These are phyloP conservation scores for Pseudonectria foliicola DNA, from an alignment of 2,329 filamentous ascomycete species.

Conservation along the genomic window DNA sequence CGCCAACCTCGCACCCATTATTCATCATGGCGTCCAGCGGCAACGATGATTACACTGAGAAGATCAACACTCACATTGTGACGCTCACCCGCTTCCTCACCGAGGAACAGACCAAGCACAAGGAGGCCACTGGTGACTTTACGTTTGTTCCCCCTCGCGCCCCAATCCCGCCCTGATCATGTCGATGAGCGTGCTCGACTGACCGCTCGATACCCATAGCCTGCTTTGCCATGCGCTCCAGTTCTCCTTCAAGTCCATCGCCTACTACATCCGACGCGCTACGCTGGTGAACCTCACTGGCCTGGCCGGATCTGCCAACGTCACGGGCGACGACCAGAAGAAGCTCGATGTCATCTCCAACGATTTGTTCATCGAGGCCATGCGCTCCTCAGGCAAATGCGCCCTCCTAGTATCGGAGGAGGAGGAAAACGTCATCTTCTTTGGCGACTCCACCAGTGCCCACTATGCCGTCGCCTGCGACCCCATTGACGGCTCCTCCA, in stretches of 20 bases:
- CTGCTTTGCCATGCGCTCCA: slow-evolving; percentile 95
- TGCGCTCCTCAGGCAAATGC: slow-evolving; percentile 87
- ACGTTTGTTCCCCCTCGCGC: slow-evolving; percentile 55
- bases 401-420: slow-evolving; percentile 95
- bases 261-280: slow-evolving; percentile 96
- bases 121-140: slow-evolving; percentile 95
- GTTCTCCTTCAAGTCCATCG: slow-evolving; percentile 99
- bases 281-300: slow-evolving; percentile 93
- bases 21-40: slow-evolving; percentile 31
- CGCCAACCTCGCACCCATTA: slow-evolving; percentile 11
- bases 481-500: slow-evolving; percentile 95
- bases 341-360: slow-evolving; percentile 99
- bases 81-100: slow-evolving; percentile 93
- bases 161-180: background rate
- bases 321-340: slow-evolving; percentile 96
- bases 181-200: slow-evolving; percentile 6
- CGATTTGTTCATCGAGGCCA: slow-evolving; percentile 92
- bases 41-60: slow-evolving; percentile 52
- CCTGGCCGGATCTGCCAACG: slow-evolving; percentile 89
- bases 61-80: slow-evolving; percentile 92
- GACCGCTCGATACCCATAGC: slow-evolving; percentile 38
- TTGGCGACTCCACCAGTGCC: slow-evolving; percentile 66
- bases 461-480: slow-evolving; percentile 96
- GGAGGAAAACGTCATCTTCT: slow-evolving; percentile 87
- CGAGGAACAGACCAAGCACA: slow-evolving; percentile 89